These are phyloP conservation scores for Fonsecaea monophora DNA, from an alignment of 2,329 filamentous ascomycete genomes.

Conservation along the genomic window DNA sequence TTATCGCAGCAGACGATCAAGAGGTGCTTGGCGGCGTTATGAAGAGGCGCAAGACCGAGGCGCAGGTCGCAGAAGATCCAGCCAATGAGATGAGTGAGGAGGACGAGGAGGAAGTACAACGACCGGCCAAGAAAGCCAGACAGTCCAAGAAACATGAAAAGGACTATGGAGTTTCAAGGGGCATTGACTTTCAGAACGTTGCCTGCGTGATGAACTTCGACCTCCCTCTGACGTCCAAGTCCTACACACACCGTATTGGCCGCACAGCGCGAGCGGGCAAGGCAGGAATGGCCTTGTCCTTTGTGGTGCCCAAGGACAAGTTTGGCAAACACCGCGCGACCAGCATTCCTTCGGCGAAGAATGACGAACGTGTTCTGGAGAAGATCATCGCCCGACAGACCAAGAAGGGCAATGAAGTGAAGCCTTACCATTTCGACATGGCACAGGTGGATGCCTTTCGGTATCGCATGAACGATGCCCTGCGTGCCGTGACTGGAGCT, in stretches of 20 bases:
- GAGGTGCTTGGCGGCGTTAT: constrained; percentile 71
- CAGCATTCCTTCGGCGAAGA: constrained; percentile 72
- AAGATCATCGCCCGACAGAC: constrained; percentile 80
- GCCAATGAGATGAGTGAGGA: constrained; percentile 50
- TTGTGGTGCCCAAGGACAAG: constrained; percentile 80
- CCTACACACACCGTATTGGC: constrained; percentile 96
- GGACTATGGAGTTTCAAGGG: constrained; percentile 93
- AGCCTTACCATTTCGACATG: constrained; percentile 95
- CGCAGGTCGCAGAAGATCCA: constrained; percentile 40
- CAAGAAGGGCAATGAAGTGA: constrained; percentile 79
- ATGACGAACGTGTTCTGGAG: constrained; percentile 83
- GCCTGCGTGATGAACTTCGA: constrained; percentile 97
- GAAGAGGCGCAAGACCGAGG: constrained; percentile 42
- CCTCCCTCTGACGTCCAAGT: constrained; percentile 83
- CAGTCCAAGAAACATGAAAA: constrained; percentile 74
- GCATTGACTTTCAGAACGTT: constrained; percentile 96
- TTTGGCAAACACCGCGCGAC: constrained; percentile 92
- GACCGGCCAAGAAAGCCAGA: constrained; percentile 66
- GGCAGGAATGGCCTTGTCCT: constrained; percentile 93
- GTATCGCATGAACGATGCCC: constrained; percentile 91
- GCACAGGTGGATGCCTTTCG: constrained; percentile 90
- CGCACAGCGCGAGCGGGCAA: constrained; percentile 90
- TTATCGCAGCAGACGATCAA: constrained; percentile 93
- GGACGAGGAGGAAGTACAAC: constrained; percentile 44
- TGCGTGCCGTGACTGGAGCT: constrained; percentile 86